Percentiles rank a stretch among this genome's conserved stretches.
Conservation (phyloP, 179 eudicot species). For the Silene coronaria region DNA sequence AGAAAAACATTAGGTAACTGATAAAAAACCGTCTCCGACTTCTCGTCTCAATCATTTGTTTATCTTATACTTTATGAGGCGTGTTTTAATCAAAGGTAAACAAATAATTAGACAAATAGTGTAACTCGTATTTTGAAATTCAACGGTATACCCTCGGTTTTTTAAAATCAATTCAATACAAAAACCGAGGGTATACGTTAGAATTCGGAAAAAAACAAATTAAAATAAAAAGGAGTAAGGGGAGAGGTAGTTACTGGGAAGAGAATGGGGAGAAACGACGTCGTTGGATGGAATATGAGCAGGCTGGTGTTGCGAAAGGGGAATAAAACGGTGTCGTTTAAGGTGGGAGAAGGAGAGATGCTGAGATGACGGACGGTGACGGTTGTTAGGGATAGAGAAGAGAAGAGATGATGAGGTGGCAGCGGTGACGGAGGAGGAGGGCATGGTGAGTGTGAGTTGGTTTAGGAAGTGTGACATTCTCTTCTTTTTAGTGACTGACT, state of each 20-base stretch:
- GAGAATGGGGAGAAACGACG: constrained; percentile 16
- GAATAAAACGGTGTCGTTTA: constrained; percentile 8
- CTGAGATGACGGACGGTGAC: not conserved
- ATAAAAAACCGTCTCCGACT: too few species aligned
- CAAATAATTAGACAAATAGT: too few species aligned
- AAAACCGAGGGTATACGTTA: too few species aligned
- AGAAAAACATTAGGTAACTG: too few species aligned
- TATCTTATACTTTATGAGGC: too few species aligned
- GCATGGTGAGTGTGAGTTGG: not conserved
- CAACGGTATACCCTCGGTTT: too few species aligned
- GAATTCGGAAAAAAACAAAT: too few species aligned
- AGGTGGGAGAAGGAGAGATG: not conserved
- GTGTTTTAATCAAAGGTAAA: too few species aligned
- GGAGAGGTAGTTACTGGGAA: constrained; percentile 16
- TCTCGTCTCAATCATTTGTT: too few species aligned
- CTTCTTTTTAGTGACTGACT: too few species aligned
- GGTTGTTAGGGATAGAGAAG: not conserved
- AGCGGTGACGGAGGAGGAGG: not conserved
- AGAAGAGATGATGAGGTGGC: not conserved
- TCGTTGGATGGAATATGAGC: constrained; percentile 4
- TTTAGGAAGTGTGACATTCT: not conserved
- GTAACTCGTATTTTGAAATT: too few species aligned
- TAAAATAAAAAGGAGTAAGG: not conserved
- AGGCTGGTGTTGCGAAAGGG: constrained; percentile 11
- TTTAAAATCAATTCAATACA: too few species aligned